phyloP scores from a whole-genome alignment of 1,284 basidiomycete species.

The Golubevia pallescens region DNA sequence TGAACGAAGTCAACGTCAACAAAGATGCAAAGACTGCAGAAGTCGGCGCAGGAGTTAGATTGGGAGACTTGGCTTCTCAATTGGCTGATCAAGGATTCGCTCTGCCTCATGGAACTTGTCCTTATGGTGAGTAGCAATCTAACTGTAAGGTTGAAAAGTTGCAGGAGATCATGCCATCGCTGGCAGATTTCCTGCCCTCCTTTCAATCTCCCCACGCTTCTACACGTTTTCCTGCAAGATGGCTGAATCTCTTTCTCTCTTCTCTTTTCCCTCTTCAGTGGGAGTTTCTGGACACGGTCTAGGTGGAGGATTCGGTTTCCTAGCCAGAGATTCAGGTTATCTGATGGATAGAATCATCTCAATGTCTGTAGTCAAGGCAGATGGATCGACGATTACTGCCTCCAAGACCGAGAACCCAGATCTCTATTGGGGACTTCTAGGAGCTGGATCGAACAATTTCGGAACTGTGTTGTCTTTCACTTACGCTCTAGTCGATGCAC shows the following conservation, averaged over 20 bases:
- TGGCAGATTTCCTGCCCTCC: no score
- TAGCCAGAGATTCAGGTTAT: constrained; percentile 33
- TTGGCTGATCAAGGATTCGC: constrained; percentile 36
- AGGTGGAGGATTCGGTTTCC: constrained; percentile 40
- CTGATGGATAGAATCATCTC: constrained; percentile 30
- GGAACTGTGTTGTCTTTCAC: constrained; percentile 37
- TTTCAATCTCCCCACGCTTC: no score
- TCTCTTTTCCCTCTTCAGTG: constrained; percentile 12
- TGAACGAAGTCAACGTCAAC: constrained; percentile 18
- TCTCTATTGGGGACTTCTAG: constrained; percentile 37
- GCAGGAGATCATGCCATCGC: no score
- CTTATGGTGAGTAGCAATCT: constrained; percentile 2
- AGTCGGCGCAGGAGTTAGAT: constrained; percentile 25
- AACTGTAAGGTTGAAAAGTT: no score
- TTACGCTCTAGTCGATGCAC: constrained; percentile 23
- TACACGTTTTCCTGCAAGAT: no score
- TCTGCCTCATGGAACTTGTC: constrained; percentile 44
- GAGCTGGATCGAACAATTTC: constrained; percentile 35
- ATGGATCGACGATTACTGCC: constrained; percentile 9
- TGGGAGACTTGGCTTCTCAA: constrained; percentile 24
- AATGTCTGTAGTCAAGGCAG: constrained; percentile 20
- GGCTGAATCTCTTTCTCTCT: no score
- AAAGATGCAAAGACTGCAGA: constrained; percentile 14
- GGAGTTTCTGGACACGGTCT: constrained; percentile 28
- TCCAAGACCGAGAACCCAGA: constrained; percentile 14